Conservation (phyloP, 2,329 filamentous ascomycete species). For the Botrytis elliptica region DNA sequence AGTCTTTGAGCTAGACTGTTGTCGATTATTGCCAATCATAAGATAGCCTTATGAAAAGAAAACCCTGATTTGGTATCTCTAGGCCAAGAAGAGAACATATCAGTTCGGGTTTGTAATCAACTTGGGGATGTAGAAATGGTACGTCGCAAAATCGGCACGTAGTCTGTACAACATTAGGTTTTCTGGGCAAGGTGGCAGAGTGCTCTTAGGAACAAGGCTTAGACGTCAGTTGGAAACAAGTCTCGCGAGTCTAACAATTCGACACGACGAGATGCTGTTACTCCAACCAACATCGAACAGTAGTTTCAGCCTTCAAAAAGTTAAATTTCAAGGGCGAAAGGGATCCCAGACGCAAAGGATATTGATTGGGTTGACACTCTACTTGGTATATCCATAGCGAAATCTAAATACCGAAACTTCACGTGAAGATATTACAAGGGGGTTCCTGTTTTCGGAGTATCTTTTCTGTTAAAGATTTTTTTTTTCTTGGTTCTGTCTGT, state of each 20-base stretch:
- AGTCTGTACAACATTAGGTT: not conserved
- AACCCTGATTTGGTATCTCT: not conserved
- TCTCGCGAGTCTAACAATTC: not conserved
- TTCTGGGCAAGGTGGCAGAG: not conserved
- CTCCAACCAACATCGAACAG: not conserved
- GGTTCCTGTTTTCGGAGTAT: not conserved
- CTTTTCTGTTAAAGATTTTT: not conserved
- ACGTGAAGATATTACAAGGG: not conserved
- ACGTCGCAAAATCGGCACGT: not conserved
- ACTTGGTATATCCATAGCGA: conserved; percentile 5
- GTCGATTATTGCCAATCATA: conserved; percentile 14
- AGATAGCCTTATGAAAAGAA: not conserved
- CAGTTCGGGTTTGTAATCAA: not conserved
- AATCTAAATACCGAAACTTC: not conserved
- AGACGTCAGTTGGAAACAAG: not conserved
- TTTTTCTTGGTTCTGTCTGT: not conserved
- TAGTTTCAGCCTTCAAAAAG: not conserved
- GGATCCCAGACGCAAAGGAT: not conserved
- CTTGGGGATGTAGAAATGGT: not conserved
- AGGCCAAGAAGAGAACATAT: not conserved
- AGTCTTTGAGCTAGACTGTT: not conserved
- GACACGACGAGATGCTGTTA: not conserved
- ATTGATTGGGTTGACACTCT: not conserved
- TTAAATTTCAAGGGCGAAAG: not conserved
- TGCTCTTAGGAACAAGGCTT: not conserved